Evolutionary conservation across 148 eudicot genomes (phyloP), one percentile per base, ranked within the genome.

Genomic region (Suaeda aralocaspica): DNA sequence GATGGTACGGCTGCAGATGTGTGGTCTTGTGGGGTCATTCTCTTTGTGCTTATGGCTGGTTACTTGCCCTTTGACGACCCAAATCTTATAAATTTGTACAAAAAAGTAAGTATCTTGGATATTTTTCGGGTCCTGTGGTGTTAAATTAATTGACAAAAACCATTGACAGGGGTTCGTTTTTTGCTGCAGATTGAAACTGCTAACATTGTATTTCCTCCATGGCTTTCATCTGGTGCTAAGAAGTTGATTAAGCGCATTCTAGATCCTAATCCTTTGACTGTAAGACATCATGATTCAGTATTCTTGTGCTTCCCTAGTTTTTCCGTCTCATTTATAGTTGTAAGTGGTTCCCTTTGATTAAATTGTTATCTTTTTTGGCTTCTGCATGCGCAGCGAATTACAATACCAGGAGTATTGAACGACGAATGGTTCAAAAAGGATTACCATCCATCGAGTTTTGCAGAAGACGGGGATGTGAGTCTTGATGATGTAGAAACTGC

Each of bases 1-100:
- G 84, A 89, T 78, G 97, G 97, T 61, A 81, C 97, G 55, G 68
- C 97, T 72, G 78, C 89, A 52, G 97, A 92, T 77, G 70, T 92
- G 67, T 91, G 97, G 97, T 91, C 97, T 16, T 91, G 94, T 72
- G 97, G 97, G 56, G 80, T 91, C 76, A 92, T 92, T 83, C 85
- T 92, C 22, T 92, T 89, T 73, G 96, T 92, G 66, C 84, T 92
- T 31, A 92, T 89, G 96, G 92, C 97, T 65, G 96, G 96, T 29
- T 92, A 84, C 83, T 83, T 92, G 70, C 96, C 97, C 55, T 92
- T 92, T 79, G 92, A 89, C 68, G 92, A 87, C 70, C 77, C 89
- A 21, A 89, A 82, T 82, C 91, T 89, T 64, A 45, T 76, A 62
- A 67, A 57, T 72, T 81, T 92, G 76, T 92, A 87, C 77, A 83